These are phyloP conservation scores for Heliamphora exappendiculata DNA, from an alignment of 148 eudicot species.

Conservation along the genomic window DNA sequence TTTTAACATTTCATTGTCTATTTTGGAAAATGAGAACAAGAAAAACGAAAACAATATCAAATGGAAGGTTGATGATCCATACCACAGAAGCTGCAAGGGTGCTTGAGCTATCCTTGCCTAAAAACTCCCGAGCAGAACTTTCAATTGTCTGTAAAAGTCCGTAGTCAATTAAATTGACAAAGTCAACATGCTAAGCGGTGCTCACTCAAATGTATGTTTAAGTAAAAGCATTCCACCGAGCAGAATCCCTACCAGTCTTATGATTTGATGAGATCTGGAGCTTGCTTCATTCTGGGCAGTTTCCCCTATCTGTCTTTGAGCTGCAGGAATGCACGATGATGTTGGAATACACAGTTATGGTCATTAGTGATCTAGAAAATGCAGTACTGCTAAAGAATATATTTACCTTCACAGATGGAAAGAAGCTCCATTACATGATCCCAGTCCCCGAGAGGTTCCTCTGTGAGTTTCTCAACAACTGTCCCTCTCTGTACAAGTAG, in stretches of 20 bases:
- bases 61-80: slow-evolving; percentile 20
- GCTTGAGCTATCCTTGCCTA: slow-evolving; percentile 54
- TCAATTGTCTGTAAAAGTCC: slow-evolving; percentile 70
- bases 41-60: no score
- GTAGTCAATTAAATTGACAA: slow-evolving; percentile 4
- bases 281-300: slow-evolving; percentile 81
- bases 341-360: not conserved
- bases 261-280: slow-evolving; percentile 95
- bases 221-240: not conserved
- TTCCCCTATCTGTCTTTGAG: slow-evolving; percentile 94
- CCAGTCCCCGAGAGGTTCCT: slow-evolving; percentile 77
- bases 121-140: slow-evolving; percentile 60
- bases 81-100: slow-evolving; percentile 87
- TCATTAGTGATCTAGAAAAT: slow-evolving; percentile 12
- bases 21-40: no score
- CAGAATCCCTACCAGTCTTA: slow-evolving; percentile 63
- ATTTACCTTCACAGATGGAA: slow-evolving; percentile 76
- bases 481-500: slow-evolving; percentile 73
- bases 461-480: slow-evolving; percentile 84
- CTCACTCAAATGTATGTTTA: not conserved
- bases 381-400: not conserved
- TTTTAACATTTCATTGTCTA: no score
- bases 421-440: slow-evolving; percentile 78
- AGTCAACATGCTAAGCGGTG: not conserved
- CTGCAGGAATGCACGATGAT: slow-evolving; percentile 39